Percentiles rank a stretch among this genome's conserved stretches.
Conservation (phyloP, 192 early-diverging fungal species). For the Coemansia sp. region DNA sequence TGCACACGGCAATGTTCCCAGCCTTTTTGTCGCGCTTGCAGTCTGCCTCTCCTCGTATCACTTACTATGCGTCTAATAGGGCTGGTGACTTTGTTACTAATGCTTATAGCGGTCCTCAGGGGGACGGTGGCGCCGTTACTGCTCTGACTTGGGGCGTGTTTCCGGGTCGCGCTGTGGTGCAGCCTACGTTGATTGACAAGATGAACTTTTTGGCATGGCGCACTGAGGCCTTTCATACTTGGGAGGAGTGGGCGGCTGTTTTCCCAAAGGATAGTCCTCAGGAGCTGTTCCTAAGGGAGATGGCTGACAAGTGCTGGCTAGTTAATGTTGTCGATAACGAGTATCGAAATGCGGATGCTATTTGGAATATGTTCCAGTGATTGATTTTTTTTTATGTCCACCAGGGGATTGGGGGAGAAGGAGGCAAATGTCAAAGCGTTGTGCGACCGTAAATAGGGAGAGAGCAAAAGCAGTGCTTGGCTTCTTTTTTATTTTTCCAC, state of each 20-base stretch:
- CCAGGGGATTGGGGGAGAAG: too few species aligned
- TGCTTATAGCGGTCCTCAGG: constrained; percentile 16
- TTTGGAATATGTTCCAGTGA: constrained; percentile 46
- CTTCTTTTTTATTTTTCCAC: not conserved
- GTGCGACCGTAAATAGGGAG: not conserved
- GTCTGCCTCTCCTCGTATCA: constrained; percentile 65
- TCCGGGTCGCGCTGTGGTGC: constrained; percentile 92
- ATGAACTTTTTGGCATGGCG: constrained; percentile 94
- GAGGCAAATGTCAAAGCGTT: too few species aligned
- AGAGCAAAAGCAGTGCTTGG: not conserved
- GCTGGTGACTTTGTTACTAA: constrained; percentile 75
- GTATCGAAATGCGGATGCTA: constrained; percentile 66
- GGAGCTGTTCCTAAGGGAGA: constrained; percentile 60
- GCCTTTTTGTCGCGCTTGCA: constrained; percentile 73
- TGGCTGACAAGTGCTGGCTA: constrained; percentile 81
- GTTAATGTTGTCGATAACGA: constrained; percentile 97
- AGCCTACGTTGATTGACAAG: constrained; percentile 95
- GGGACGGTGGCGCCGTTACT: constrained; percentile 19
- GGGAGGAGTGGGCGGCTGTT: constrained; percentile 86
- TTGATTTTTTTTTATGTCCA: not conserved
- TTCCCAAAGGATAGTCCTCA: constrained; percentile 62
- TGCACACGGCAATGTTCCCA: constrained; percentile 68
- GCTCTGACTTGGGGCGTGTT: constrained; percentile 99
- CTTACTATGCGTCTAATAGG: constrained; percentile 90
- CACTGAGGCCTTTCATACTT: constrained; percentile 93